phyloP scores from a whole-genome alignment of 495 filamentous ascomycete species.

The Clohesyomyces aquaticus region DNA sequence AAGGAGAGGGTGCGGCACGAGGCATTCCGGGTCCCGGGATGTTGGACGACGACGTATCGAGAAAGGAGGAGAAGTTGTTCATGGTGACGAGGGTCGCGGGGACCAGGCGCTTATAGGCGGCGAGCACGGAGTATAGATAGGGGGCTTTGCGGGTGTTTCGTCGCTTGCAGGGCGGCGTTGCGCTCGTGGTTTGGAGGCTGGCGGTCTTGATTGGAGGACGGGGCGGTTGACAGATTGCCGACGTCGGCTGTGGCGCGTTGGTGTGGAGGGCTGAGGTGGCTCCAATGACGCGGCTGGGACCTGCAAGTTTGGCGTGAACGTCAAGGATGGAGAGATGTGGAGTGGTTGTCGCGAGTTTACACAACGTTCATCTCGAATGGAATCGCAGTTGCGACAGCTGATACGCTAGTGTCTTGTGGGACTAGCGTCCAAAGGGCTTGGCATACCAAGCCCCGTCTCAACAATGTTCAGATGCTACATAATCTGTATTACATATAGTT shows the following conservation, averaged over 20 bases:
- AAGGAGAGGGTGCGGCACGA: constrained; percentile 36
- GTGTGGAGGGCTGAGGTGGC: constrained; percentile 13
- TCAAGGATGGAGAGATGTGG: neutral
- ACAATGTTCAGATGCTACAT: too few species aligned
- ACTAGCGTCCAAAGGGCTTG: too few species aligned
- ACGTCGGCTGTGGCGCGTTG: neutral
- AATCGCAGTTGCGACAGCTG: too few species aligned
- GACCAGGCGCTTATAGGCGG: neutral
- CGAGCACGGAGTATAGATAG: neutral
- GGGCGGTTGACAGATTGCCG: constrained; percentile 6
- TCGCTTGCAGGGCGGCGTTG: constrained; percentile 19
- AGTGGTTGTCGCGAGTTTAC: neutral
- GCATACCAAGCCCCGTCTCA: too few species aligned
- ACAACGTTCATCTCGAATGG: too few species aligned
- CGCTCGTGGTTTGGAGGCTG: constrained; percentile 19
- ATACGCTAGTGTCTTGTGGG: too few species aligned
- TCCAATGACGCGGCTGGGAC: constrained; percentile 12
- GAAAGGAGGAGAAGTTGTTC: constrained; percentile 41
- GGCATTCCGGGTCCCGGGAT: constrained; percentile 28
- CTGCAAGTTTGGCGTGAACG: constrained; percentile 4
- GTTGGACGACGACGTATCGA: constrained; percentile 26
- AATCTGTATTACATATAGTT: too few species aligned
- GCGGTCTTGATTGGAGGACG: constrained; percentile 16
- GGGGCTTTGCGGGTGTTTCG: constrained; percentile 12
- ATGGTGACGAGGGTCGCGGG: neutral